A percentile compares a stretch with the other conserved stretches of the same genome.
These are phyloP conservation scores for Vishniacozyma victoriae DNA, from an alignment of 768 basidiomycete species.

Conservation along the genomic window DNA sequence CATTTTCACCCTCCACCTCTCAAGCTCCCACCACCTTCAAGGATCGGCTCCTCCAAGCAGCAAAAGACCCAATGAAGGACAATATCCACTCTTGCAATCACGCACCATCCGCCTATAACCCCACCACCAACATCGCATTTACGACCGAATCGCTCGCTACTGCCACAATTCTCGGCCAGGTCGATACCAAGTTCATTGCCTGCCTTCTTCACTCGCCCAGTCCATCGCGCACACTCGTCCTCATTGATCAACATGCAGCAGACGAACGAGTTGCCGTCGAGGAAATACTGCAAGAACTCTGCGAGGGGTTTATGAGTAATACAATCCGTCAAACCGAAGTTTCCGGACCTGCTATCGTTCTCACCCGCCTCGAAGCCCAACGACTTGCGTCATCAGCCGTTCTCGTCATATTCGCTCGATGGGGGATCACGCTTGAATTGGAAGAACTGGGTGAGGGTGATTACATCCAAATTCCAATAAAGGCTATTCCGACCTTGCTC, in stretches of 20 bases:
- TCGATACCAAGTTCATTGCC: conserved; percentile 85
- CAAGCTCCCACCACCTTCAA: too few species aligned
- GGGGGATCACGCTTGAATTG: conserved; percentile 36
- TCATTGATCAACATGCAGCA: conserved; percentile 98
- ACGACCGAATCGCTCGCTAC: conserved; percentile 55
- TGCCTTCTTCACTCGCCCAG: conserved; percentile 50
- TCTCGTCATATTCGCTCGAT: conserved; percentile 23
- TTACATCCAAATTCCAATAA: conserved; percentile 13
- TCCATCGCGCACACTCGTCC: conserved; percentile 53
- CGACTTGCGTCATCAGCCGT: conserved; percentile 47
- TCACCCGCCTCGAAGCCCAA: conserved; percentile 62
- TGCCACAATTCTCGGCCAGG: conserved; percentile 68
- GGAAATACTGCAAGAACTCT: conserved; percentile 66
- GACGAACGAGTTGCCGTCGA: conserved; percentile 93
- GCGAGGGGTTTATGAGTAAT: conserved; percentile 56
- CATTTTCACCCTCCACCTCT: too few species aligned
- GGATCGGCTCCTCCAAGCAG: too few species aligned
- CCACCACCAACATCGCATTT: too few species aligned
- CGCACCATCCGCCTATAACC: too few species aligned
- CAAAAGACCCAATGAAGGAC: too few species aligned
- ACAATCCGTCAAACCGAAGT: conserved; percentile 48
- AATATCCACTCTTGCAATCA: too few species aligned
- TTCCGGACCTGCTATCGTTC: conserved; percentile 57
- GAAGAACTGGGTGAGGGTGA: conserved; percentile 1
- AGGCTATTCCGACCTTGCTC: conserved; percentile 27